Percentiles rank a stretch among this genome's conserved stretches.
Conservation (phyloP, 2,329 filamentous ascomycete species). For the Phoma sp. region DNA sequence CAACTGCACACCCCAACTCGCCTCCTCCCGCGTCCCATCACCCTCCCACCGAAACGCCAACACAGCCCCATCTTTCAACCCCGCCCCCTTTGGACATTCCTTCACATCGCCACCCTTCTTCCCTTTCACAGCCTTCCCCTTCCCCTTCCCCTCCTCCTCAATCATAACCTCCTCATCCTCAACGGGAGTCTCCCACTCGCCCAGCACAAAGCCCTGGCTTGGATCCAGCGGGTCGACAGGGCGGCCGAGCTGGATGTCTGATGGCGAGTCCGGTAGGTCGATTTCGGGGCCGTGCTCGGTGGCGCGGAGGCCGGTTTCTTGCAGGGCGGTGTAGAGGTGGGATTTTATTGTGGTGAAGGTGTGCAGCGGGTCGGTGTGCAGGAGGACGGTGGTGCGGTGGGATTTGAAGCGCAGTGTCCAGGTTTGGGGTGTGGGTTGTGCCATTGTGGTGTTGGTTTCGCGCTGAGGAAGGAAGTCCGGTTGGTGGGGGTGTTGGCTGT, state of each 20-base stretch:
- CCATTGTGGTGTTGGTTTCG: conserved; percentile 23
- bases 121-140: conserved; percentile 16
- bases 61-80: conserved; percentile 45
- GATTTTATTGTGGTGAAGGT: conserved; percentile 51
- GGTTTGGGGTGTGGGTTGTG: conserved; percentile 35
- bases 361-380: conserved; percentile 55
- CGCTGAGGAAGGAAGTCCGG: too few species aligned
- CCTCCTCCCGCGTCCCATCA: conserved; percentile 27
- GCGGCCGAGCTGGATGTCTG: conserved; percentile 52
- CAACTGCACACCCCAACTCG: conserved; percentile 45
- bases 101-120: conserved; percentile 18
- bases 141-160: conserved; percentile 52
- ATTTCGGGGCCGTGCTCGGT: conserved; percentile 43
- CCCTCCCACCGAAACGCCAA: conserved; percentile 48
- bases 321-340: conserved; percentile 52
- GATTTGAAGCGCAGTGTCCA: conserved; percentile 58
- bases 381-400: conserved; percentile 55
- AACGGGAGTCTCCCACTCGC: conserved; percentile 43
- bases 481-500: too few species aligned
- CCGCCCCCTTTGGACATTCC: conserved; percentile 46
- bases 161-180: conserved; percentile 34
- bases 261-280: conserved; percentile 48
- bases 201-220: conserved; percentile 49
- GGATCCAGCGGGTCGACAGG: conserved; percentile 52
- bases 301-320: conserved; percentile 47